Evolutionary conservation across 78 protist species (phyloP), one percentile per base, ranked within the genome.

Genomic region (Guillardia theta): DNA sequence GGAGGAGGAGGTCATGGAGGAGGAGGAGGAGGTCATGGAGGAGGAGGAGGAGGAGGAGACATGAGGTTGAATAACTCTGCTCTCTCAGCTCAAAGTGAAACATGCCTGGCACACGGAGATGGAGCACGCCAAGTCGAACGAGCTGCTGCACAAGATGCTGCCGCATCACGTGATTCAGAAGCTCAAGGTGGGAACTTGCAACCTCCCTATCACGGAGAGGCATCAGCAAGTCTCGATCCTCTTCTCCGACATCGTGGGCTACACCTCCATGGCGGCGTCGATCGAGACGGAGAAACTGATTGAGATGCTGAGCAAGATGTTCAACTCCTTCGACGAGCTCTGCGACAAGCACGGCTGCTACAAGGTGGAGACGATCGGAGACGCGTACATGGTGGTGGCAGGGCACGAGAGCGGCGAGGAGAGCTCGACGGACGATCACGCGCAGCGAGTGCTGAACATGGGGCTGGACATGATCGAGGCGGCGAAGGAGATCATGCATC

Each of bases 301-400:
- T 43, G 22, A 70, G 47, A 70, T 70, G 87, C 87, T 70, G 47
- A 70, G 37, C 87, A 27, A 36, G 45, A 27, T 70, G 45, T 15
- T 36, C 44, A 70, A 37, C 87, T 18, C 9, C 39, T 70, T 70
- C 44, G 87, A 70, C 44, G 0, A 27, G 12, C 39, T 70, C 41
- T 70, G 45, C 87, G 87, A 70, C 87, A 70, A 70, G 87, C 87
- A 70, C 37, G 87, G 87, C 33, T 37, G n/a, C 5, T 70, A 70
- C 87, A 70, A 70, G 87, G 87, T 70, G 5, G 39, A 70, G 6
- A 70, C 87, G 6, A 70, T 70, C 87, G 87, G 87, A 37, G 87
- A 70, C 44, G 87, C 87, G 87, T 36, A 70, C 33, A 58, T 58
- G 70, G 70, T 30, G n/a, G 90, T 36, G 8, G 33, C 90, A 18